These are phyloP conservation scores for Peziza echinospora DNA, from an alignment of 495 filamentous ascomycete genomes.

Conservation along the genomic window DNA sequence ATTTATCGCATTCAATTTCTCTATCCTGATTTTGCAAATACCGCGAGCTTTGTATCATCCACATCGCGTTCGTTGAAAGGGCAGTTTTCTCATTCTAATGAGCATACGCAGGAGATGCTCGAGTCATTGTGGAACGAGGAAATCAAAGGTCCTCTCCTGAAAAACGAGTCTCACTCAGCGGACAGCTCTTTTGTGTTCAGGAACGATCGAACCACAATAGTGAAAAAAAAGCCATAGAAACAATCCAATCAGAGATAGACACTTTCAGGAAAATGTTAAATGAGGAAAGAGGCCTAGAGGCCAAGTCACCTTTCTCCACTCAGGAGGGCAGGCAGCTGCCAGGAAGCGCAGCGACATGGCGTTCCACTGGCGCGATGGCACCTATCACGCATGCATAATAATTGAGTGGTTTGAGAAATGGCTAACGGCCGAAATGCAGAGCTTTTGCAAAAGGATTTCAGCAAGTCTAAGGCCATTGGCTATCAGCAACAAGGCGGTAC, in stretches of 20 bases:
- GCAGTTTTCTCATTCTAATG: too few relatives aligned
- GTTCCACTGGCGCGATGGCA: slow-evolving; percentile 15
- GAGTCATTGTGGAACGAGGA: too few relatives aligned
- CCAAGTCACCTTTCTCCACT: slow-evolving; percentile 7
- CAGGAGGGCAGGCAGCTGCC: slow-evolving; percentile 2
- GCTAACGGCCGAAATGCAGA: slow-evolving; percentile 14
- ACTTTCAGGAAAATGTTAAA: slow-evolving; percentile 3
- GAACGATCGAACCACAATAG: neutral
- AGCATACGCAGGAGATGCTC: too few relatives aligned
- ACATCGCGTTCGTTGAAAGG: too few relatives aligned
- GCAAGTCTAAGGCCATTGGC: slow-evolving; percentile 6
- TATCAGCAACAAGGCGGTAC: slow-evolving; percentile 3
- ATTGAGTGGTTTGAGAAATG: slow-evolving; percentile 19
- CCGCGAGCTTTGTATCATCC: too few relatives aligned
- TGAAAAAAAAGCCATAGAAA: neutral
- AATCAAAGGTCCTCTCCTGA: too few relatives aligned
- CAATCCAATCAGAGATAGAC: neutral
- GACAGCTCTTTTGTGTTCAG: neutral
- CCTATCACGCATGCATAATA: slow-evolving; percentile 14
- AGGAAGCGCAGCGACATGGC: slow-evolving; percentile 4
- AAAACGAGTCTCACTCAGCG: too few relatives aligned
- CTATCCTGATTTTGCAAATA: too few relatives aligned
- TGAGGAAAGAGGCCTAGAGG: slow-evolving; percentile 6
- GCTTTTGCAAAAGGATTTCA: slow-evolving; percentile 11
- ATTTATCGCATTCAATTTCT: too few relatives aligned